These are phyloP conservation scores for Pestalotiopsis sp. DNA, from an alignment of 2,329 filamentous ascomycete genomes.

Conservation along the genomic window DNA sequence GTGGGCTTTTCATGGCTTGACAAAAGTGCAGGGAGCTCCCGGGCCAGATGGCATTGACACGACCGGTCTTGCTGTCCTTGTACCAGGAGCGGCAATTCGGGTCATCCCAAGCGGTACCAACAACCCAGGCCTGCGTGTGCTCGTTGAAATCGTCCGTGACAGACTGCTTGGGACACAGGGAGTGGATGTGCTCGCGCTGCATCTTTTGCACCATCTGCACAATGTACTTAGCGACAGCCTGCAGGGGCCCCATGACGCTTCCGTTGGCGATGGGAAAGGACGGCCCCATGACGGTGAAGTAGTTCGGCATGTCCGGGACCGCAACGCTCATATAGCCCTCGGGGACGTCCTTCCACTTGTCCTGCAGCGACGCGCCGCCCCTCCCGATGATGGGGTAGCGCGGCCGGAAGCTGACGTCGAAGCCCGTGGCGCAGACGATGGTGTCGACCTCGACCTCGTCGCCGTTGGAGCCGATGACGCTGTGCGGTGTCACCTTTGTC, in stretches of 20 bases:
- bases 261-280: conserved; percentile 29
- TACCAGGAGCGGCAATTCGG: conserved; percentile 29
- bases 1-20: conserved; percentile 25
- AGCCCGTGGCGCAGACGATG: conserved; percentile 7
- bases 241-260: conserved; percentile 26
- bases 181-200: conserved; percentile 25
- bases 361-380: conserved; percentile 20
- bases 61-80: conserved; percentile 28
- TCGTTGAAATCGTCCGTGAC: conserved; percentile 32
- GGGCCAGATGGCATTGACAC: conserved; percentile 29
- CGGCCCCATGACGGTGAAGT: conserved; percentile 28
- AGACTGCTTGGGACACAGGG: conserved; percentile 25
- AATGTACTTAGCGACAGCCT: conserved; percentile 30
- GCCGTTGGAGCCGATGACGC: neutral
- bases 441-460: conserved; percentile 1
- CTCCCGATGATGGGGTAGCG: conserved; percentile 25
- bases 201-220: conserved; percentile 33
- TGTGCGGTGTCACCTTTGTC: neutral
- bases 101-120: conserved; percentile 26
- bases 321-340: conserved; percentile 14
- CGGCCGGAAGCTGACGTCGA: conserved; percentile 14
- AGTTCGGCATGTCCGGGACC: conserved; percentile 18
- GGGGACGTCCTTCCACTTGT: conserved; percentile 23
- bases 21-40: conserved; percentile 29
- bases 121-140: conserved; percentile 31